Base-by-base conservation (phyloP, 208 protist genomes). In the Trypanosomatidae sp. region DNA sequence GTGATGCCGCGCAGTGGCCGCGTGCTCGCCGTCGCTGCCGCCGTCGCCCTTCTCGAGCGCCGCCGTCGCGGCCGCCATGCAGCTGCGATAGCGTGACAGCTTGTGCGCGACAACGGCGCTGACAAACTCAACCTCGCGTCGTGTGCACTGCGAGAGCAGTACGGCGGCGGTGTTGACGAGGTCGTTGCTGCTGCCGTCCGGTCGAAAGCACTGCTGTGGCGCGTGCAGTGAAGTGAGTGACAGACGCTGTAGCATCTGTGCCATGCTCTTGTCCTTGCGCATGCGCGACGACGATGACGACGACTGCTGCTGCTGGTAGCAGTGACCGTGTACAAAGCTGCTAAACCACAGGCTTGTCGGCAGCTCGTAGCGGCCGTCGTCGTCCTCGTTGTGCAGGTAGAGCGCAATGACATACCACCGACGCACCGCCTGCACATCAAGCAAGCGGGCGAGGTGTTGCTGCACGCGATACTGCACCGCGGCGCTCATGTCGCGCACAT, bases 371-470 rank as follows among this genome's bases (percentile, higher is more conserved):
- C 56, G 15, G 20, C 2, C 11, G 8, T 18, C 37, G 0, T 42
- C 15, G 2, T 25, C 37, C 21, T 42, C 37, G 15, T 42, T 42
- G 4, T 25, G 55, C 5, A 87, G 46, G n/a, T 72, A 48, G 2
- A 82, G 46, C 8, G 72, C 63, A 30, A 75, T 59, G 18, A 79
- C 51, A 47, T 83, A 88, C 72, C 72, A 88, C 56, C 61, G 66
- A 44, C 75, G 55, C n/a, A 74, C 24, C 23, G 70, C 38, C 32
- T 65, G 43, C n/a, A n/a, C n/a, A n/a, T n/a, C n/a, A n/a, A n/a
- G n/a, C n/a, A n/a, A n/a, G n/a, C n/a, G n/a, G n/a, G n/a, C n/a
- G n/a, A n/a, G n/a, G n/a, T n/a, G n/a, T n/a, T n/a, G n/a, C n/a
- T n/a, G n/a, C n/a, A n/a, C n/a, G n/a, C n/a, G n/a, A n/a, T n/a